Evolutionary conservation across 441 rosid genomes (phyloP), one percentile per base, ranked within the genome.

Genomic region (Metrosideros polymorpha): DNA sequence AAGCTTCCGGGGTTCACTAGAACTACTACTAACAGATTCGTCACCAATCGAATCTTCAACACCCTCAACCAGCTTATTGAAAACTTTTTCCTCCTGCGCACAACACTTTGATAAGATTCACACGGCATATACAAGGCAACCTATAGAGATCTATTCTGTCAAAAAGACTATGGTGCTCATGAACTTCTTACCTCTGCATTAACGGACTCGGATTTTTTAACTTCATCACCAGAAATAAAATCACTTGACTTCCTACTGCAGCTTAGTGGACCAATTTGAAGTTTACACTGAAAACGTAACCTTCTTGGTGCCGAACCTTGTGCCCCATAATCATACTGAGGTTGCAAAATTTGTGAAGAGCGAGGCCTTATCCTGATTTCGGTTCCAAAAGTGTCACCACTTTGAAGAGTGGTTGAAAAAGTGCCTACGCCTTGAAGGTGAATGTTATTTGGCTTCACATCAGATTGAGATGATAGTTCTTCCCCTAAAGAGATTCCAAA

Each of bases 221-320:
- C 87, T 71, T 88, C 89, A 59, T 88, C 51, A 54, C 57, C 84
- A 30, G 49, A 19, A 51, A 85, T 89, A 75, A 82, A 83, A 85
- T 87, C 86, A 59, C 53, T 66, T 56, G 87, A 43, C 14, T 87
- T 87, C 59, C 54, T 84, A 45, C 52, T 79, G 82, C 88, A 86
- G 7, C 17, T 39, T 82, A 45, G n/a, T 6, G 90, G 82, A 45
- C 86, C 86, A 18, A 87, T 88, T 88, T 91, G 91, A 77, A 89
- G 84, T 59, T 87, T 91, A 89, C 88, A 14, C 91, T 93, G 96
- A 56, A 95, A 90, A 57, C 87, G 94, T 39, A 94, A 1, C 90
- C 99, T 94, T 91, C 97, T 94, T 17, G 91, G 54, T 2, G 98
- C 98, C 50, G 61, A 71, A 7, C 98, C 98, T 85, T 97, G 99